Conservation (phyloP, 257 asterid genomes). For the Ballota nigra region DNA sequence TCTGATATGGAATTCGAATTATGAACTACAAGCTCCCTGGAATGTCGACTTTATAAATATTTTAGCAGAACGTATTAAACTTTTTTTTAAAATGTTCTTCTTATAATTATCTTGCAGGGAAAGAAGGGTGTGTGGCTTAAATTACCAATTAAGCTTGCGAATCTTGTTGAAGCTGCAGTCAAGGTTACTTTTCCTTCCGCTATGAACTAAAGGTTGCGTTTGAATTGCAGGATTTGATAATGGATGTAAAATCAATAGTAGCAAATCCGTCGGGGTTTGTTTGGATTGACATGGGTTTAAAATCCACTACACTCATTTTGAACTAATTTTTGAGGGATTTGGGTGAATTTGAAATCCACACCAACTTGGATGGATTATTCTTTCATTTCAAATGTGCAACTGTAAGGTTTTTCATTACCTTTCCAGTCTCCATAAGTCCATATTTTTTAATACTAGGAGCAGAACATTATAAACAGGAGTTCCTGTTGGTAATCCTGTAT, state of each 20-base stretch:
- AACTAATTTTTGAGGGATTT: too few relatives aligned
- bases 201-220: not conserved
- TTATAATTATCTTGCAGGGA: slow-evolving; percentile 43
- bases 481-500: not conserved
- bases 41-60: not conserved
- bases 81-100: not conserved
- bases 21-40: not conserved
- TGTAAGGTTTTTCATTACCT: not conserved
- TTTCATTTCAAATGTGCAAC: too few relatives aligned
- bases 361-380: not conserved
- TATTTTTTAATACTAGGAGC: slow-evolving; percentile 1
- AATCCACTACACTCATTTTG: not conserved
- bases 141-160: slow-evolving; percentile 53
- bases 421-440: not conserved
- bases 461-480: not conserved
- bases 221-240: not conserved
- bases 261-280: not conserved
- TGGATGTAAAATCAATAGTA: not conserved
- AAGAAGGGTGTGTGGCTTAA: slow-evolving; percentile 84
- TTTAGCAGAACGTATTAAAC: not conserved
- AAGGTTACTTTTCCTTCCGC: slow-evolving; percentile 38
- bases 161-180: slow-evolving; percentile 59
- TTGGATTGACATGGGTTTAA: not conserved
- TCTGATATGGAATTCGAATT: not conserved
- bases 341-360: not conserved